A percentile compares a stretch with the other conserved stretches of the same genome.
These are phyloP conservation scores for Gymnopilus junonius DNA, from an alignment of 768 basidiomycete species.

Conservation along the genomic window DNA sequence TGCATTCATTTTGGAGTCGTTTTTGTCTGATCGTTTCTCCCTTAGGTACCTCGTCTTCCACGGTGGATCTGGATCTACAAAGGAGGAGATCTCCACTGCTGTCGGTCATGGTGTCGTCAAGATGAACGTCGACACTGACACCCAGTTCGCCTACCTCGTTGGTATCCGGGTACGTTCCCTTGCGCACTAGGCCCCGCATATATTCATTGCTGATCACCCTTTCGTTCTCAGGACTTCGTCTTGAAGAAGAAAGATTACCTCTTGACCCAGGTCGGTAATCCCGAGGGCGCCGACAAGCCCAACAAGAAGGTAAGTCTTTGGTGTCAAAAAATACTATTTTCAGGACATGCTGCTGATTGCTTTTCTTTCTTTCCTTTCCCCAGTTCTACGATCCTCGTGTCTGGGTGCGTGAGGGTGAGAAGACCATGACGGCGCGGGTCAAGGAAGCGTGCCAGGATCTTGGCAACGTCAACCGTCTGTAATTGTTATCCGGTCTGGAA, in stretches of 20 bases:
- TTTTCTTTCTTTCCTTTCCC: background rate
- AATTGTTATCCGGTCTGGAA: background rate
- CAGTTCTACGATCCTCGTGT: conserved; percentile 95
- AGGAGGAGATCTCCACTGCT: conserved; percentile 93
- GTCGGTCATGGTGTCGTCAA: conserved; percentile 94
- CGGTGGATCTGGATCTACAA: conserved; percentile 97
- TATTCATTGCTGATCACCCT: background rate
- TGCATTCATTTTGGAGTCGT: conserved; percentile 4
- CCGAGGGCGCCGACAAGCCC: conserved; percentile 94
- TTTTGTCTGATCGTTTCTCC: conserved; percentile 6
- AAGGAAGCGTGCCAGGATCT: conserved; percentile 94
- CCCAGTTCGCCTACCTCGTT: conserved; percentile 87
- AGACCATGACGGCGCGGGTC: conserved; percentile 85
- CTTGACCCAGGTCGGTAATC: conserved; percentile 92
- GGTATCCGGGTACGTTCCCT: conserved; percentile 69
- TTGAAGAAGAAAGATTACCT: conserved; percentile 87
- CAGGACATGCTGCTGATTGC: background rate
- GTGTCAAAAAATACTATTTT: background rate
- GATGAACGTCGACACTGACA: conserved; percentile 99
- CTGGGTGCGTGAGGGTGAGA: conserved; percentile 99
- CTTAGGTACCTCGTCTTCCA: conserved; percentile 97
- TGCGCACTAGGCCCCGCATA: background rate
- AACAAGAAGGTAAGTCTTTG: conserved; percentile 87
- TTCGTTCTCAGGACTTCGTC: conserved; percentile 72
- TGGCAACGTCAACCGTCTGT: conserved; percentile 54